A percentile compares a stretch with the other conserved stretches of the same genome.
phyloP scores from a whole-genome alignment of 768 basidiomycete genomes.

The Calvatia gigantea region DNA sequence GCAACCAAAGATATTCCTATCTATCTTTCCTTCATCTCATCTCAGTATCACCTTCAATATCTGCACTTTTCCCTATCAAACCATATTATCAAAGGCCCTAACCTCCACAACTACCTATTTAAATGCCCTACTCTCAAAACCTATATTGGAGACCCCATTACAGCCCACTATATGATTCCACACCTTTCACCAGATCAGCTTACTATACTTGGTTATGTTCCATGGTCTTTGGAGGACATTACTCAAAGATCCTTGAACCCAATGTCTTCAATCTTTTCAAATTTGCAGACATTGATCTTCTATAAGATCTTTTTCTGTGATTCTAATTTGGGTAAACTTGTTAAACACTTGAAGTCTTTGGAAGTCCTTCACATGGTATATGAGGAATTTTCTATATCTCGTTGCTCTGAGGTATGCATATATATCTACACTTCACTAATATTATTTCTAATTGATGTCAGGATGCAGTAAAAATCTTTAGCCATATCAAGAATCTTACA shows the following conservation, averaged over 20 bases:
- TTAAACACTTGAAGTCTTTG: neutral
- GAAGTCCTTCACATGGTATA: neutral
- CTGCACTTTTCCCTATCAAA: neutral
- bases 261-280: neutral
- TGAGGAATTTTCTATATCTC: neutral
- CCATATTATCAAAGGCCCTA: neutral
- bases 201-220: neutral
- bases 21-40: neutral
- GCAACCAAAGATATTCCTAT: neutral
- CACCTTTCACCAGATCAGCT: neutral
- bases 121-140: neutral
- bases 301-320: neutral
- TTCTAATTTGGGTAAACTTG: neutral
- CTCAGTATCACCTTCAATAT: neutral
- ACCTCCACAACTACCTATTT: neutral
- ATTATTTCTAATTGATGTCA: neutral
- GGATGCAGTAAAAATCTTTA: neutral
- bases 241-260: neutral
- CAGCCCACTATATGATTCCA: neutral
- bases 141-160: neutral
- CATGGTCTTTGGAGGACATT: neutral
- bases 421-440: neutral
- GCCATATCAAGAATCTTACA: neutral
- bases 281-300: neutral
- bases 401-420: neutral